Evolutionary conservation across 2,329 filamentous ascomycete species (phyloP).

Genomic region (Aphanocladium album): DNA sequence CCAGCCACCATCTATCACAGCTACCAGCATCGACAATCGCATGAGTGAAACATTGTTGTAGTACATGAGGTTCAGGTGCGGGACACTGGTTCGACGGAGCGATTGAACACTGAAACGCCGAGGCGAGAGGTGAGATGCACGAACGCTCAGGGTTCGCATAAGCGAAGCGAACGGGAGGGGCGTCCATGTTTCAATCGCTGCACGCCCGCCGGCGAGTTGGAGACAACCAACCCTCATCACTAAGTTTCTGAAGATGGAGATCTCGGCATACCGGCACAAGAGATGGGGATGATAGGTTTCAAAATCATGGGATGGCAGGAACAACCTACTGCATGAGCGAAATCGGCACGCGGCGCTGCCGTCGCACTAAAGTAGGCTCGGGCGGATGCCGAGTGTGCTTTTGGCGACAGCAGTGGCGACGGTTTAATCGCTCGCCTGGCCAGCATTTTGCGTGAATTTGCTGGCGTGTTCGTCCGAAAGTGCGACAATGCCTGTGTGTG

Average conservation of each 20-base stretch:
- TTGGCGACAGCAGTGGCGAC: background rate
- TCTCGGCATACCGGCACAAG: background rate
- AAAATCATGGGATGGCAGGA: background rate
- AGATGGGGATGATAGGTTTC: background rate
- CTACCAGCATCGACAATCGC: background rate
- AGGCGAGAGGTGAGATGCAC: background rate
- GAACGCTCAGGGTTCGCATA: background rate
- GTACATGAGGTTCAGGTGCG: too few species aligned
- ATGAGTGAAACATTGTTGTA: too few species aligned
- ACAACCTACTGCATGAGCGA: slow-evolving; percentile 40
- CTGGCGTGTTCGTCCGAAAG: background rate
- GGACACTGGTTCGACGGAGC: background rate
- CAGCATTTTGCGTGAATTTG: background rate
- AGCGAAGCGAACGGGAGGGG: background rate
- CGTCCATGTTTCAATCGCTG: background rate
- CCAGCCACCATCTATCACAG: background rate
- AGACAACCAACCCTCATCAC: background rate
- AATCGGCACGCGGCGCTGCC: slow-evolving; percentile 31
- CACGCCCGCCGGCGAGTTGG: background rate
- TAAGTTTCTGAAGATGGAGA: background rate
- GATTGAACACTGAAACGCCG: background rate
- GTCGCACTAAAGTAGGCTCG: slow-evolving; percentile 32
- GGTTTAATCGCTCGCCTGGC: background rate
- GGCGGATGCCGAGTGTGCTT: slow-evolving; percentile 13
- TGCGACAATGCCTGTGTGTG: background rate